Conservation (phyloP, 2,329 filamentous ascomycete genomes). For the Pleomassaria siparia region DNA sequence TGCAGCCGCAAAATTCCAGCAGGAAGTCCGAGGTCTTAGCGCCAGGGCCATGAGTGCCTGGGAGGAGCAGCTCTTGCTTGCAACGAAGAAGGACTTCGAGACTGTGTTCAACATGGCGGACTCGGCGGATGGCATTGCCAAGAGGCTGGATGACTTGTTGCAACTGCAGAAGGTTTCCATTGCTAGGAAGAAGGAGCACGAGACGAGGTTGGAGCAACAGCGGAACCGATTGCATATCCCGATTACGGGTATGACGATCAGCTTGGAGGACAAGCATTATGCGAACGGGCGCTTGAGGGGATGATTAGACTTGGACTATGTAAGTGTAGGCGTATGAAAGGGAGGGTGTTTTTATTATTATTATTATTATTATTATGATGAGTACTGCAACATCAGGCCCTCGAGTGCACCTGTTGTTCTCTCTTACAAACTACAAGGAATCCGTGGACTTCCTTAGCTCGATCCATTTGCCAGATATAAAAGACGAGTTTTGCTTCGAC, state of each 20-base stretch:
- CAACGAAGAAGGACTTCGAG: conserved; percentile 39
- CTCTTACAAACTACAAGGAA: too few species aligned
- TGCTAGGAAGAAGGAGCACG: conserved; percentile 23
- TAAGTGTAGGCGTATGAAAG: conserved; percentile 1
- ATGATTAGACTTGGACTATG: not conserved
- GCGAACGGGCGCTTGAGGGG: not conserved
- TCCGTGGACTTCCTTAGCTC: too few species aligned
- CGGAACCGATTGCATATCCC: conserved; percentile 13
- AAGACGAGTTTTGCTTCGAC: too few species aligned
- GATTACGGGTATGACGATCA: conserved; percentile 37
- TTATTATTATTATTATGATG: not conserved
- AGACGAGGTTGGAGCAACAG: conserved; percentile 19
- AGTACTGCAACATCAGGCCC: too few species aligned
- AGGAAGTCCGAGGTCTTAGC: conserved; percentile 32
- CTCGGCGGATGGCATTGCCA: conserved; percentile 24
- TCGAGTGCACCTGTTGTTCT: too few species aligned
- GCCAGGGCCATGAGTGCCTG: conserved; percentile 42
- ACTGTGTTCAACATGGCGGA: conserved; percentile 22
- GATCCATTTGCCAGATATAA: too few species aligned
- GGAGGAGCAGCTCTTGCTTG: conserved; percentile 44
- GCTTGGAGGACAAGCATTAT: conserved; percentile 37
- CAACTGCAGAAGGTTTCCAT: conserved; percentile 36
- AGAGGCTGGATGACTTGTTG: conserved; percentile 37
- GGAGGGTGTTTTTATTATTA: not conserved
- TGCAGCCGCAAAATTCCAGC: conserved; percentile 28